Percentiles rank a stretch among this genome's conserved stretches.
Evolutionary conservation across 805 yeast species (phyloP).

Genomic region (Ogataea neopini): DNA sequence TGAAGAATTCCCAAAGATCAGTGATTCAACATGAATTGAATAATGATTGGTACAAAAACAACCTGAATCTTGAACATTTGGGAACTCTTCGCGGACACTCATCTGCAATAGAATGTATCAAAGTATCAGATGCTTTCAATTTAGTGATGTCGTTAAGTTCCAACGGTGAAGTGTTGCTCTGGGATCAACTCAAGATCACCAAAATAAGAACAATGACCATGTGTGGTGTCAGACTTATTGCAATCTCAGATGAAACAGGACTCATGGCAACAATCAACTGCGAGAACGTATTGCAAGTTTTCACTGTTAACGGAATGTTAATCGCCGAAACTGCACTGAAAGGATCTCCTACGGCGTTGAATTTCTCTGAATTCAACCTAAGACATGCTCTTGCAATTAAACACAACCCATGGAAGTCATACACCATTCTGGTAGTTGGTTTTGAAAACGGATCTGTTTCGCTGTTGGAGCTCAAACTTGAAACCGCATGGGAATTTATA

Average conservation of each 20-base stretch:
- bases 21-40: constrained; percentile 10
- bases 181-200: constrained; percentile 62
- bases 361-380: constrained; percentile 24
- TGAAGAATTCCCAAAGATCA: constrained; percentile 45
- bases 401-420: constrained; percentile 35
- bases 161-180: constrained; percentile 55
- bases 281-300: constrained; percentile 35
- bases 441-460: constrained; percentile 30
- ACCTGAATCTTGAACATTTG: constrained; percentile 12
- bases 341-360: constrained; percentile 16
- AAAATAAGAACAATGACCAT: constrained; percentile 43
- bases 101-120: constrained; percentile 44
- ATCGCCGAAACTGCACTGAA: constrained; percentile 29
- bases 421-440: constrained; percentile 40
- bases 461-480: constrained; percentile 25
- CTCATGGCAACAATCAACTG: constrained; percentile 42
- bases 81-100: constrained; percentile 59
- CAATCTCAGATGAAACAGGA: constrained; percentile 59
- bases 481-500: constrained; percentile 27
- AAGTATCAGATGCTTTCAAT: constrained; percentile 53
- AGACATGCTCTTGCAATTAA: constrained; percentile 4
- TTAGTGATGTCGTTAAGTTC: constrained; percentile 54
- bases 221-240: constrained; percentile 29
- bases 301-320: constrained; percentile 55
- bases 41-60: not conserved